Base-by-base conservation (phyloP, 2,329 filamentous ascomycete species). In the Scytalidium lignicola region DNA sequence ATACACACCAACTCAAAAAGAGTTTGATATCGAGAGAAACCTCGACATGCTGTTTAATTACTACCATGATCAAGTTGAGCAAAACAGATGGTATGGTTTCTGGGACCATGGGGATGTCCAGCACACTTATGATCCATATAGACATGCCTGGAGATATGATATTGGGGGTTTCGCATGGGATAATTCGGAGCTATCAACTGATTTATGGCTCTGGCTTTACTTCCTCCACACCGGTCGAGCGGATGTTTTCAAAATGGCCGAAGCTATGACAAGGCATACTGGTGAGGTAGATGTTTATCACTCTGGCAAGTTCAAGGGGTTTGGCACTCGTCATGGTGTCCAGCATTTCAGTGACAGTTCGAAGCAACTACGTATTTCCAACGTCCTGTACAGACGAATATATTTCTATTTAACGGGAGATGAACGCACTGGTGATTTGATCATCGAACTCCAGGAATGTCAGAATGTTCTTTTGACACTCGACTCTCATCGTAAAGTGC, bases 121-220 rank as follows among this genome's bases (percentile, higher is more conserved):
- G 70, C 81, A 85, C 56, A 77, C 78, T 0, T 84, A 84, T 51
- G 80, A 85, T 45, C 54, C 61, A 0, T 74, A 82, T 58, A 68
- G 80, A 3, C 80, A 83, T 53, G 70, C 69, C 1, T 85, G 81
- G 81, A 72, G 78, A 1, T 84, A 83, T 49, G 81, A 85, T 42
- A 62, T 84, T 17, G 81, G 81, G 3, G 81, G 81, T 0, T 84
- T 79, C 50, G 80, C 79, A 0, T 84, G 81, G 81, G 80, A 83
- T 44, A 84, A 84, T 58, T 80, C 76, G 0, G 80, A 85, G 59
- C 68, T 85, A 0, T 83, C 80, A 0, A 77, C 81, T 0, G 80
- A 84, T 55, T 62, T 83, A 2, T 84, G 77, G 65, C 74, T 84
- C 56, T 84, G 81, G 81, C 74, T 73, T 3, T 78, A 80, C 50